Evolutionary conservation across 192 early-diverging fungal genomes (phyloP), one percentile per base, ranked within the genome.

Genomic region (Mortierella claussenii): DNA sequence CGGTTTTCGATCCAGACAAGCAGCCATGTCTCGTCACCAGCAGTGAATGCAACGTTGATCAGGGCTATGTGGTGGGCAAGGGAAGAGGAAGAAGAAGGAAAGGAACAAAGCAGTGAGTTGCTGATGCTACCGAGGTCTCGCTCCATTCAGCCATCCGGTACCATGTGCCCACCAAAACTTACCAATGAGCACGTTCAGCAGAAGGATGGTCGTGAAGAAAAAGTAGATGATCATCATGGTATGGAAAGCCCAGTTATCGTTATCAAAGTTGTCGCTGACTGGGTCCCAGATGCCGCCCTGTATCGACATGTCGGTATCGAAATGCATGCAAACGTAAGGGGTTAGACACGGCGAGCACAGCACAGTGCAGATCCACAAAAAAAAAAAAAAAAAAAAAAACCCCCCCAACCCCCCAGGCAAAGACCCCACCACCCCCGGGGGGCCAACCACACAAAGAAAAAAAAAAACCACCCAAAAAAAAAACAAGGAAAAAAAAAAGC

Each of bases 141-240:
- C n/a, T 46, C 45, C 7, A n/a, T n/a, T 27, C 13, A 4, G 4
- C 5, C 12, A 7, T 30, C 34, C 2, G 53, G 3, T 2, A 5
- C 21, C 11, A 15, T 11, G 9, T 17, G 28, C 2, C 31, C 34
- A 11, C 8, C 33, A 34, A n/a, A 3, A 24, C 60, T 60, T 69
- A 69, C 66, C 56, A 32, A 69, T 69, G 40, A 69, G 57, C 1
- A 69, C 57, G 20, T 69, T 69, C 2, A 69, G 57, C 49, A 69
- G 24, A 15, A 69, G 57, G 26, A 69, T 59, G 30, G 42, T 48
- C 30, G 66, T 60, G 50, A 69, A 69, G 40, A 60, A 60, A 28
- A 69, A 60, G 50, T 69, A 69, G 17, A 43, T 32, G 7, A 69
- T 60, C 66, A 69, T 60, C 37, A 69, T 40, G 0, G 37, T 46